Evolutionary conservation across 305 asterid genomes (phyloP).

Genomic region (Fraxinus latifolia): DNA sequence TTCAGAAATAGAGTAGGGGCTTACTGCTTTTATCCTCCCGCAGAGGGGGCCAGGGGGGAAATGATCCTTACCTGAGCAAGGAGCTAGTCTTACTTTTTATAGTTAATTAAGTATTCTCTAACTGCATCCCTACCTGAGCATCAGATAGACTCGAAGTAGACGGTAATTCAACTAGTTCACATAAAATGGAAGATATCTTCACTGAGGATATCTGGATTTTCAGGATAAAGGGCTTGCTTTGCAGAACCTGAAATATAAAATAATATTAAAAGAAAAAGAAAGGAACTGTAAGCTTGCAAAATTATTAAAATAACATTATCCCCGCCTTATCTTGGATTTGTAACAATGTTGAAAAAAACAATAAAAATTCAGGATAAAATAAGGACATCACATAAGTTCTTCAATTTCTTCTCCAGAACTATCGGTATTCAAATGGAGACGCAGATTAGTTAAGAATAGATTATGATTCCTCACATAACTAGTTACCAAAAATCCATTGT

Average conservation of each 20-base stretch:
- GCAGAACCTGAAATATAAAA: constrained; percentile 50
- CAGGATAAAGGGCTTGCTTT: constrained; percentile 56
- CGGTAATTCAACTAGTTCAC: constrained; percentile 44
- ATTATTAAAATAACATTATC: not conserved
- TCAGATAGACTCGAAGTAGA: constrained; percentile 39
- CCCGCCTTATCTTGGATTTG: not conserved
- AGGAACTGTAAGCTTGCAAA: constrained; percentile 2
- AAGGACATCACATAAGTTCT: not conserved
- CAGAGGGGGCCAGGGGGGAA: not conserved
- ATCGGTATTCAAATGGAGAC: not conserved
- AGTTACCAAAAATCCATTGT: not conserved
- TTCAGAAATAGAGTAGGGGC: not conserved
- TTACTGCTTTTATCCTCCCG: not conserved
- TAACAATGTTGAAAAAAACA: not conserved
- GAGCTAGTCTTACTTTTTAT: not conserved
- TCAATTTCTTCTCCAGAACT: not conserved
- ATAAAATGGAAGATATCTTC: constrained; percentile 47
- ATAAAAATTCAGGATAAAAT: not conserved
- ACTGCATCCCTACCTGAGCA: constrained; percentile 47
- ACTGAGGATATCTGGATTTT: constrained; percentile 58
- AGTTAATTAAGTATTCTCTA: not conserved
- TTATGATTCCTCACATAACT: not conserved
- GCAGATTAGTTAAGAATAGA: not conserved
- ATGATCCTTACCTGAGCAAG: not conserved
- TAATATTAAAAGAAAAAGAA: not conserved